Base-by-base conservation (phyloP, 768 basidiomycete genomes). In the Tephrocybe rancida region DNA sequence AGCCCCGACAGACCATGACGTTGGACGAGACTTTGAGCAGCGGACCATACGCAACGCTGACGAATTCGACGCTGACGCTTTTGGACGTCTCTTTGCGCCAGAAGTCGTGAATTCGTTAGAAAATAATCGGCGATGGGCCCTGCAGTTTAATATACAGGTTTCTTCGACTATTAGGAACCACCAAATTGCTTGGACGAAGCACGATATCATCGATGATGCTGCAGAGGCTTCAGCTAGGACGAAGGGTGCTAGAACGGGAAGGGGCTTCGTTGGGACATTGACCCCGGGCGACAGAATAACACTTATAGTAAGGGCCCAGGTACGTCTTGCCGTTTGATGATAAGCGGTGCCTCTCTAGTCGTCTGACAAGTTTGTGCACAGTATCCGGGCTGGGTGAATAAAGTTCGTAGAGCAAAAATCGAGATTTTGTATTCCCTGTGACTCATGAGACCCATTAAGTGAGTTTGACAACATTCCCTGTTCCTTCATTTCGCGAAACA, bases 111-210 rank as follows among this genome's bases (percentile, higher is more conserved):
- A 57, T 38, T 56, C 56, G 6, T 22, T 55, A 11, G 58, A 56
- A n/a, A 34, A 41, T 21, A 45, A 26, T 13, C 44, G 52, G 10
- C 43, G 50, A 10, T 72, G 69, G 68, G 45, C 55, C 1, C 30
- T 72, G 21, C 70, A 72, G 42, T 65, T 51, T 39, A 70, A 72
- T 48, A 56, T 62, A 9, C 63, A 65, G n/a, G 70, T 61, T 2
- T 64, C 62, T 18, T 44, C 32, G 3, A 44, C 54, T 2, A 22
- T 48, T 13, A 50, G 41, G 27, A 30, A 32, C 3, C 66, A 71
- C 44, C 56, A 64, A 9, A 50, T 71, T 18, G 44, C 46, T 14
- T 72, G 69, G 69, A 62, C 44, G 3, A 24, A 50, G 26, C 44
- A 57, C n/a, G 56, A 60, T 11, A 39, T 45, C 24, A 32, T 42